phyloP scores from a whole-genome alignment of 2,329 filamentous ascomycete species.

The Colletotrichum tropicale region DNA sequence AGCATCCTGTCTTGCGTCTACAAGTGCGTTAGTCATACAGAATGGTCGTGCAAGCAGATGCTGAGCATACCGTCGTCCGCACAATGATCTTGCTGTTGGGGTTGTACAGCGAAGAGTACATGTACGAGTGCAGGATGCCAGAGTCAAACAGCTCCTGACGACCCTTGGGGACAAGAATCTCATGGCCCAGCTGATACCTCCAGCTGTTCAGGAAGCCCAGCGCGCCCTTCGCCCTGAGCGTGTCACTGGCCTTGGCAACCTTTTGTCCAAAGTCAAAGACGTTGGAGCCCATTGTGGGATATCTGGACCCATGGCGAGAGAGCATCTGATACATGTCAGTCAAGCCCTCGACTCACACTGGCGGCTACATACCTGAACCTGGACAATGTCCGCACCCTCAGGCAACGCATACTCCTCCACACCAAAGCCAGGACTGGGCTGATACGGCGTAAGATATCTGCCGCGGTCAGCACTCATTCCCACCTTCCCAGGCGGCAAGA shows the following conservation, averaged over 20 bases:
- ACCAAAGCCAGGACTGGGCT: constrained; percentile 74
- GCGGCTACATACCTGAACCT: constrained; percentile 54
- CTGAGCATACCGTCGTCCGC: constrained; percentile 61
- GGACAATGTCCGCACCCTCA: constrained; percentile 68
- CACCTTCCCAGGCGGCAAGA: neutral
- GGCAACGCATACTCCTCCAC: constrained; percentile 75
- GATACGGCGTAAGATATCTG: constrained; percentile 69
- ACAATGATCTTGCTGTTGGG: constrained; percentile 75
- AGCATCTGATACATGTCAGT: constrained; percentile 58
- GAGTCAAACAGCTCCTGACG: constrained; percentile 76
- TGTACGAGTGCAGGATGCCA: constrained; percentile 72
- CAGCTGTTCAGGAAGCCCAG: constrained; percentile 73
- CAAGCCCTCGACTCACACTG: neutral
- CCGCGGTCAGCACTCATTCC: neutral
- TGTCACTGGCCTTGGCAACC: constrained; percentile 57
- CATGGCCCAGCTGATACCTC: constrained; percentile 71
- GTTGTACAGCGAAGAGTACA: constrained; percentile 74
- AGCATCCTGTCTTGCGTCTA: constrained; percentile 78
- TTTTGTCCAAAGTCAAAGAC: constrained; percentile 61
- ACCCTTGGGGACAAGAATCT: constrained; percentile 75
- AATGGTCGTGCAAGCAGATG: neutral
- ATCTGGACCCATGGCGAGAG: constrained; percentile 75
- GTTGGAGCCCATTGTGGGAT: constrained; percentile 67
- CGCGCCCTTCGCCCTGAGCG: constrained; percentile 59
- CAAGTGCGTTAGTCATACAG: constrained; percentile 5